Evolutionary conservation across 176 grass and related monocot species (phyloP), one percentile per base, ranked within the genome.

Genomic region (Bromus sterilis): DNA sequence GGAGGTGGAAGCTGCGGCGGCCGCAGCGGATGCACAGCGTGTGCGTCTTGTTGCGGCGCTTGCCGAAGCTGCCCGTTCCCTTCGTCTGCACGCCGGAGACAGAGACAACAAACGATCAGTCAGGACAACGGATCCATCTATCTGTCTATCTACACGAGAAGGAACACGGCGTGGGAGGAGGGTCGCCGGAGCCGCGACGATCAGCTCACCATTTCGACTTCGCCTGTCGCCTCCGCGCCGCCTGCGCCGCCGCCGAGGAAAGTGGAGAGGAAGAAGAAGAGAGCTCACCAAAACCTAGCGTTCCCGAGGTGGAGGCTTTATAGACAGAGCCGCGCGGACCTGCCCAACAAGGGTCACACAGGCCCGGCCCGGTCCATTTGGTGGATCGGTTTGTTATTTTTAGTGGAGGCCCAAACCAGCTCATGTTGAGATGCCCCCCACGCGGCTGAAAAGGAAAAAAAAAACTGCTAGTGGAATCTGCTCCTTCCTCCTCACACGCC

Each of bases 31-130:
- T 76, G 85, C 94, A 97, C 6, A 97, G 92, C 34, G 94, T 97
- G 92, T 97, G 94, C 43, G 92, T 94, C 92, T 94, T 97, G 88
- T 97, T 97, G 77, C 94, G 90, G 76, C 91, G 83, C 94, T 97
- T 97, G 30, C 94, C 89, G 53, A 97, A 97, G 78, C 92, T 97
- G 3, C 94, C 91, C 16, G 91, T 97, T 16, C 94, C 92, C 83
- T 97, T 97, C 6, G 85, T 86, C 89, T 97, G 70, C 61, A 61
- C 9, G 8, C 7, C 62, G 13, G 20, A 60, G 29, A 3, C 0
- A 35, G 10, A 26, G 36, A 36, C 26, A 21, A 24, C n/a, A 40
- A 37, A 21, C 18, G 0, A 53, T 8, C 48, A 20, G 26, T 88
- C 9, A 88, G 30, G 4, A 0, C 9, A 0, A 18, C 23, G 0